Conservation (phyloP, 768 basidiomycete genomes). For the Termitomyces sp. region DNA sequence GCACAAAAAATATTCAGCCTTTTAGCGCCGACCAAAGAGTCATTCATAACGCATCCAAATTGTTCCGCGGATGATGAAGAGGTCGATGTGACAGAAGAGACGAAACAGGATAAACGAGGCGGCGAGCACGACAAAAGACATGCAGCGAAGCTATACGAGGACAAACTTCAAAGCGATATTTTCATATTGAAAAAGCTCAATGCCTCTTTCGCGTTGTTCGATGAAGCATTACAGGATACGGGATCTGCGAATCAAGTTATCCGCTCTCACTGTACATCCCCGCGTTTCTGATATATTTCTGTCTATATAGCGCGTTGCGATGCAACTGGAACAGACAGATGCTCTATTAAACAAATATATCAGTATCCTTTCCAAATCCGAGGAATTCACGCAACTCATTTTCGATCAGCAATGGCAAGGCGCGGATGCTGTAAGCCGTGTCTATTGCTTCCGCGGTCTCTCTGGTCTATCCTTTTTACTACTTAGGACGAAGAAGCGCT, state of each 20-base stretch:
- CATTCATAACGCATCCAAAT: constrained; percentile 8
- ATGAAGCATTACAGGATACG: constrained; percentile 59
- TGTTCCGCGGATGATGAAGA: neutral
- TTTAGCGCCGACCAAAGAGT: constrained; percentile 7
- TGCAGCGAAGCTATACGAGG: constrained; percentile 39
- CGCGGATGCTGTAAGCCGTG: constrained; percentile 55
- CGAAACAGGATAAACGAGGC: constrained; percentile 11
- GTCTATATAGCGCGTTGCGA: constrained; percentile 49
- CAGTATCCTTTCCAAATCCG: constrained; percentile 61
- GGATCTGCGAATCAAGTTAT: constrained; percentile 69
- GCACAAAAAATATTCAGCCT: constrained; percentile 13
- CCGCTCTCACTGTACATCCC: neutral
- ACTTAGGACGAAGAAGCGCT: constrained; percentile 58
- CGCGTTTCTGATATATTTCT: neutral
- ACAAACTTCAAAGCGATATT: constrained; percentile 69
- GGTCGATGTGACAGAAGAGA: constrained; percentile 2
- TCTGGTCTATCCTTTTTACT: neutral
- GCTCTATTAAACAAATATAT: constrained; percentile 73
- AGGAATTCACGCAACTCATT: constrained; percentile 60
- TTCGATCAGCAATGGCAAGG: constrained; percentile 78
- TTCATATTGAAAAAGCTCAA: constrained; percentile 73
- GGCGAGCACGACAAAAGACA: constrained; percentile 16
- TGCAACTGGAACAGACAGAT: constrained; percentile 67
- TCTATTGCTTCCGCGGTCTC: neutral
- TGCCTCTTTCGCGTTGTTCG: constrained; percentile 59